A percentile compares a stretch with the other conserved stretches of the same genome.
These are phyloP conservation scores for Dothiorella sarmentorum DNA, from an alignment of 2,329 filamentous ascomycete species.

Conservation along the genomic window DNA sequence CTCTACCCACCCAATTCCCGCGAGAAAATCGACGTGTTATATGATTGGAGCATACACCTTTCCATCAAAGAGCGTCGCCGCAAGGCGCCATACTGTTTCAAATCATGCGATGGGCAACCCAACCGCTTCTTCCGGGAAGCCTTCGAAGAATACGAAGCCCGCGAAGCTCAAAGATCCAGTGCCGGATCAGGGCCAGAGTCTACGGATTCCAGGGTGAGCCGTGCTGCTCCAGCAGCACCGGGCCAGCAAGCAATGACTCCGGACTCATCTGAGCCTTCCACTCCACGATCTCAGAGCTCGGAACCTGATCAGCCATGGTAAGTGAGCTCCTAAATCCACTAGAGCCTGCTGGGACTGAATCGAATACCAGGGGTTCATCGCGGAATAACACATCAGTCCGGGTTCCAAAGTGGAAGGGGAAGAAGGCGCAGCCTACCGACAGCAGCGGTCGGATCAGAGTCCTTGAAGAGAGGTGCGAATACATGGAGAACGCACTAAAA, in stretches of 20 bases:
- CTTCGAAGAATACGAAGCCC: background rate
- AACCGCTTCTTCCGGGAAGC: background rate
- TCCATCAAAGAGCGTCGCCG: background rate
- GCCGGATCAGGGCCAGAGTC: background rate
- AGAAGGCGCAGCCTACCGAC: background rate
- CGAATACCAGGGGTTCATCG: background rate
- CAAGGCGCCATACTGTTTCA: constrained; percentile 1
- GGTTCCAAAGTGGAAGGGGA: background rate
- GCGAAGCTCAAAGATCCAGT: background rate
- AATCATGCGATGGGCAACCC: background rate
- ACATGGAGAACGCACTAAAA: background rate
- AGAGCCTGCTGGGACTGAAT: background rate
- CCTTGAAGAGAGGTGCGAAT: background rate
- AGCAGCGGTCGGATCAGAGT: background rate
- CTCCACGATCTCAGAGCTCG: background rate
- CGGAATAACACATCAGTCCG: background rate
- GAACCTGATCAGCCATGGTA: background rate
- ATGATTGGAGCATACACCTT: background rate
- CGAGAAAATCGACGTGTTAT: background rate
- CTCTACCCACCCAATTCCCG: background rate
- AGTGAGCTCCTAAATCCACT: background rate
- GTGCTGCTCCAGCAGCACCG: background rate
- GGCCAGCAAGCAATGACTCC: background rate
- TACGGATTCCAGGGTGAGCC: background rate
- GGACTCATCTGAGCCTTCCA: background rate